Base-by-base conservation (phyloP, 2,329 filamentous ascomycete species). In the Proliferodiscus dingleyae region DNA sequence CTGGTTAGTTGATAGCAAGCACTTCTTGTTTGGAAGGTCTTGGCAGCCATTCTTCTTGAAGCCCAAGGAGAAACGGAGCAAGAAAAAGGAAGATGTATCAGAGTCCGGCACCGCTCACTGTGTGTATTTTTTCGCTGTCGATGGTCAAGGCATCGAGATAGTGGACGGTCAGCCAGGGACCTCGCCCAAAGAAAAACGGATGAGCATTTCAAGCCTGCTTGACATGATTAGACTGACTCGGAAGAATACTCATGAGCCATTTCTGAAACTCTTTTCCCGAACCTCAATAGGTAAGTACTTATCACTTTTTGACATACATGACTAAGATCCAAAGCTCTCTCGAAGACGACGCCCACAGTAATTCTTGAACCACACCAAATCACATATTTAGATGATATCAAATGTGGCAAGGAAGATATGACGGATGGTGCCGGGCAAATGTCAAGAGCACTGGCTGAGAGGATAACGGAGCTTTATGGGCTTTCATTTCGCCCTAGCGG, bases 361-460 rank as follows among this genome's bases (percentile, higher is more conserved):
- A 57, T 71, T 0, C 64, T 83, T 1, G 61, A 72, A 5, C 60
- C 57, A 0, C 19, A 63, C 1, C 72, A 81, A 45, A 77, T 83
- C 11, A 37, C 33, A 7, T 29, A 55, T 52, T 16, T 62, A 70
- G 26, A 40, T 10, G 56, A 58, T 37, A 55, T 58, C 5, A 37
- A 40, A 15, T 41, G 13, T 9, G 44, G 39, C 2, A 53, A 57
- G 0, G 65, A 71, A 6, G 70, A 76, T 1, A 83, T 85, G 80
- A 83, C 82, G 37, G 80, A 85, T 44, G 81, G 87, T 0, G 83
- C 87, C 36, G 78, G 73, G 0, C 66, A 67, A 2, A 83, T 89
- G 53, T 90, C 86, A 0, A 67, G 70, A 3, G 73, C 68, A 1
- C 72, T 86, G 2, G 81, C 78, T 0, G 60, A 64, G 1, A 67